Base-by-base conservation (phyloP, 1,284 basidiomycete species). In the Ustilago lituana region DNA sequence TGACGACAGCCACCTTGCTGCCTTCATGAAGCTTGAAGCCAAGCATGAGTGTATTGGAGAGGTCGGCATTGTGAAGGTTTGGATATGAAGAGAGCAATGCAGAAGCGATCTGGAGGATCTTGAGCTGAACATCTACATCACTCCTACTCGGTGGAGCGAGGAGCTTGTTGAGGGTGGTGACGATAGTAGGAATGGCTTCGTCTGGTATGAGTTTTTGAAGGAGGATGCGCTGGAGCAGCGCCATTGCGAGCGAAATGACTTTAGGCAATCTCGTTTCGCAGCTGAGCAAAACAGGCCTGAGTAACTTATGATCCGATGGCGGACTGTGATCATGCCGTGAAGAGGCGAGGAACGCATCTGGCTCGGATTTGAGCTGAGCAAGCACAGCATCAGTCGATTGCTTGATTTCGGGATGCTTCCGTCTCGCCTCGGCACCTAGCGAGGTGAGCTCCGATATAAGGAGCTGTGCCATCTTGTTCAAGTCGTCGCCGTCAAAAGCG, bases 201-300 rank as follows among this genome's bases (percentile, higher is more conserved):
- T 62, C 55, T 8, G 71, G 71, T 6, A 76, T 91, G 12, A 91
- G 92, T 78, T 89, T 89, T 66, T 95, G 87, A 1, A 90, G 86
- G 49, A 98, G 92, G 58, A 98, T 86, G 32, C 96, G 88, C 82
- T 98, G 94, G 31, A 98, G 86, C 0, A 93, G 92, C 24, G 92
- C 90, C 4, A 98, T 87, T 10, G 91, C 92, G 69, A 98, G 92
- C 1, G 91, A 90, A 47, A 97, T 90, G 44, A 97, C 91, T 86
- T 98, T 98, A 3, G 91, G 88, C 70, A 94, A 92, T 84, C 91
- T 93, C 10, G 93, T 96, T 40, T 90, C 89, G 81, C 94, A 95
- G 46, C 93, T 94, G 86, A 96, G 92, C 77, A 94, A 92, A 3
- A 98, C 89, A 0, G 96, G 94, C 45, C 88, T 86, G 26, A 98